Base-by-base conservation (phyloP, 2,329 filamentous ascomycete species). In the Sporothrix mexicana region DNA sequence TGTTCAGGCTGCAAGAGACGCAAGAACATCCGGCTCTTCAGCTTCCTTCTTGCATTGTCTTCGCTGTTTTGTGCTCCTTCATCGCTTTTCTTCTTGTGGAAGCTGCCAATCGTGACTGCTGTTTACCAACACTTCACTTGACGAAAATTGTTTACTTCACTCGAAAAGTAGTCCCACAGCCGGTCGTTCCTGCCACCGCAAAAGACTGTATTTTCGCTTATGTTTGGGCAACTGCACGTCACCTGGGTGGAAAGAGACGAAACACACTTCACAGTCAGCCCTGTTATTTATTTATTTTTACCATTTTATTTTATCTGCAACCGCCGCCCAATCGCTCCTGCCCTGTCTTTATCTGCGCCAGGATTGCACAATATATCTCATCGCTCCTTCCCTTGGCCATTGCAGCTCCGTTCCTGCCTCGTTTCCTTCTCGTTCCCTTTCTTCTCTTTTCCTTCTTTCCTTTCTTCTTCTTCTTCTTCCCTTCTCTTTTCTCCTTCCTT, bases 231-330 rank as follows among this genome's bases (percentile, higher is more conserved):
- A 57, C 43, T 49, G 53, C 68, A 61, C 43, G 68, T 70, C 23
- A 49, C 41, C 43, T 55, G 51, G 5, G 51, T 9, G 9, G 55
- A 15, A 61, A 36, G 12, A 61, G 23, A 8, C 10, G 30, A 10
- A 23, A 61, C 15, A 67, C 2, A 51, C 51, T 23, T 53, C 23
- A 41, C 20, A 47, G 53, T 70, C 61, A 59, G n/a, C 20, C 51
- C n/a, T 57, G n/a, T 69, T 70, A 25, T 61, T 71, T 62, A 53
- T 64, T 71, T 71, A 53, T 71, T 71, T 57, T 43, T 30, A 10
- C 6, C 3, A 43, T 43, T 70, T 70, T 41, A 20, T 53, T 71
- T 71, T 53, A 62, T 62, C 45, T 51, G 15, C 12, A 17, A 36
- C 64, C 23, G 20, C 43, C 13, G n/a, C 66, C 62, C 66, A 15